phyloP scores from a whole-genome alignment of 352 stramenopile genomes.

The Phytopythium litorale region DNA sequence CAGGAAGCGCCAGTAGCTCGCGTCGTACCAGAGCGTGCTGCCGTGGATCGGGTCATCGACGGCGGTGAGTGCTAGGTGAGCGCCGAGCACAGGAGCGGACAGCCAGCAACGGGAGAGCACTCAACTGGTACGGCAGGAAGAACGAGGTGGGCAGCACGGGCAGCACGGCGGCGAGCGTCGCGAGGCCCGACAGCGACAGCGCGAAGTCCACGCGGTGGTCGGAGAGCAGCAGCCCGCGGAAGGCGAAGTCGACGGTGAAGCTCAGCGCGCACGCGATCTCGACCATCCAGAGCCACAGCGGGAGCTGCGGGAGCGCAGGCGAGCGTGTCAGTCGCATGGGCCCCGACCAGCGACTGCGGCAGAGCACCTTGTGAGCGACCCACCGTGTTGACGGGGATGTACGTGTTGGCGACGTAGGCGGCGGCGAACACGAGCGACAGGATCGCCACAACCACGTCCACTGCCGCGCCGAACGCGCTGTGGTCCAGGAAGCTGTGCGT shows the following conservation, averaged over 20 bases:
- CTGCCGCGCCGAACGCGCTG: conserved; percentile 56
- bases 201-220: conserved; percentile 64
- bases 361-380: background rate
- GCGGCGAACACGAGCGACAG: conserved; percentile 56
- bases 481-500: conserved; percentile 67
- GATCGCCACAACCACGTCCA: conserved; percentile 61
- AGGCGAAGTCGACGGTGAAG: conserved; percentile 67
- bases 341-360: background rate
- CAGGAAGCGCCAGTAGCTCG: conserved; percentile 75
- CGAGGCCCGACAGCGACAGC: conserved; percentile 48
- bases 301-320: conserved; percentile 33
- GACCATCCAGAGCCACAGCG: conserved; percentile 56
- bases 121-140: conserved; percentile 70
- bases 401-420: conserved; percentile 77
- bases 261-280: conserved; percentile 63
- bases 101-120: conserved; percentile 1
- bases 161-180: conserved; percentile 61
- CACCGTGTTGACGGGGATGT: conserved; percentile 60
- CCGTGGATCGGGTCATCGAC: background rate
- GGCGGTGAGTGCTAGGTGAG: background rate
- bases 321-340: background rate
- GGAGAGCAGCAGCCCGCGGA: conserved; percentile 68
- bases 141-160: conserved; percentile 77
- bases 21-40: conserved; percentile 77
- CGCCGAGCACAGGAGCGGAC: too few species aligned